Evolutionary conservation across 2,329 filamentous ascomycete genomes (phyloP).

Genomic region (Didymosphaeria variabile): DNA sequence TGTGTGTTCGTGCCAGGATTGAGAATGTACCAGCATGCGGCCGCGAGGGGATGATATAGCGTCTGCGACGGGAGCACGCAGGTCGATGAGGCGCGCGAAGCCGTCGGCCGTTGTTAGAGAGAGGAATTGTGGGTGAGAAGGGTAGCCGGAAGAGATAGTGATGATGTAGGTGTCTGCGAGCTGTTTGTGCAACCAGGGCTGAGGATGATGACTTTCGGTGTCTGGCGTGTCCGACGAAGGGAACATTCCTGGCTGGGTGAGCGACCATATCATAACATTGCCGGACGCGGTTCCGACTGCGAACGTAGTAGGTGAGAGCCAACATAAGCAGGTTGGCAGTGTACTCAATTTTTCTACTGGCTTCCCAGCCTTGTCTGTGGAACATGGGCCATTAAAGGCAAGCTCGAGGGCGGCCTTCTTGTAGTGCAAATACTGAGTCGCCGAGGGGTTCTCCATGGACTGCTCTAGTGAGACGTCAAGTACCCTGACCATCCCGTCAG

Average conservation of each 20-base stretch:
- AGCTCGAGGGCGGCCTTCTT: slow-evolving; percentile 60
- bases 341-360: slow-evolving; percentile 36
- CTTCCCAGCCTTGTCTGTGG: not conserved
- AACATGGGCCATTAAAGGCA: slow-evolving; percentile 51
- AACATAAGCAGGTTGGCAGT: slow-evolving; percentile 65
- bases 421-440: slow-evolving; percentile 52
- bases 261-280: slow-evolving; percentile 63
- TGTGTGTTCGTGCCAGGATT: slow-evolving; percentile 65
- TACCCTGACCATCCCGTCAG: slow-evolving; percentile 65
- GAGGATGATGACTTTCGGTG: slow-evolving; percentile 23
- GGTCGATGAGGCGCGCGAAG: slow-evolving; percentile 63
- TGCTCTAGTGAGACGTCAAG: slow-evolving; percentile 57
- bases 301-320: slow-evolving; percentile 65
- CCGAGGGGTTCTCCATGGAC: slow-evolving; percentile 7
- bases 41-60: slow-evolving; percentile 57
- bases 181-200: slow-evolving; percentile 55
- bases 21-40: slow-evolving; percentile 58
- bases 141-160: slow-evolving; percentile 60
- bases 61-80: slow-evolving; percentile 58
- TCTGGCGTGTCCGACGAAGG: slow-evolving; percentile 2
- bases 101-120: slow-evolving; percentile 64
- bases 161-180: slow-evolving; percentile 59
- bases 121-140: slow-evolving; percentile 62
- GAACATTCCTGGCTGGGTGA: slow-evolving; percentile 49
- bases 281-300: slow-evolving; percentile 66